Base-by-base conservation (phyloP, 768 basidiomycete genomes). In the Trametes sanguinea region DNA sequence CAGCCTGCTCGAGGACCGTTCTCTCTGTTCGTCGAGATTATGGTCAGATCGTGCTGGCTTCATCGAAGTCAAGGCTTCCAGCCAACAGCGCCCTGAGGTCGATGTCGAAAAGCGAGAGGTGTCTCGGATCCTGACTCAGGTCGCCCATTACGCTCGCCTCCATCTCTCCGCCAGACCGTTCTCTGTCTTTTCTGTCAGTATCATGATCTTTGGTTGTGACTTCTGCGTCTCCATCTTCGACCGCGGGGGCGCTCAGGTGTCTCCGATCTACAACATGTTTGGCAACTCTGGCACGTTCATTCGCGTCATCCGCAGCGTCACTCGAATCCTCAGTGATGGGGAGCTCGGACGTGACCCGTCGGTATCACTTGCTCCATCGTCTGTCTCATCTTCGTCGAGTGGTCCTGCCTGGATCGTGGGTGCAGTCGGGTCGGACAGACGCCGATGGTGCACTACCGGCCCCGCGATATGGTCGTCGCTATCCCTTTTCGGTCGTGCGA, bases 221-320 rank as follows among this genome's bases (percentile, higher is more conserved):
- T 76, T 76, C 55, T 69, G 64, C 37, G 72, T 75, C 43, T 72
- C 62, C 14, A 72, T 75, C 43, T 74, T 72, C 54, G 74, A 75
- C 53, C 71, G 71, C 42, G 69, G 58, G 29, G 75, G 75, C 8
- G 69, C 71, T 37, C 44, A 53, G 7, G 59, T 73, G 54, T 75
- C 73, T 30, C 65, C 65, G 16, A 51, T 59, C 30, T 63, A 60
- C 48, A 63, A 74, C 52, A 71, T 75, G 62, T 68, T 54, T 52
- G 29, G 46, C 6, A 58, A 73, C 48, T 54, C 60, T 3, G 52
- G 64, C 11, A 62, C 63, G 4, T 71, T 75, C 60, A 64, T 75
- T 45, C 65, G 65, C 32, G 70, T 71, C 51, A 54, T 74, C 39
- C 69, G 71, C 14, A 16, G 51, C 30, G 13, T 67, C 32, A 54